Evolutionary conservation across 2,329 filamentous ascomycete genomes (phyloP), one percentile per base, ranked within the genome.

Genomic region (Arthrobotrys entomopaga): DNA sequence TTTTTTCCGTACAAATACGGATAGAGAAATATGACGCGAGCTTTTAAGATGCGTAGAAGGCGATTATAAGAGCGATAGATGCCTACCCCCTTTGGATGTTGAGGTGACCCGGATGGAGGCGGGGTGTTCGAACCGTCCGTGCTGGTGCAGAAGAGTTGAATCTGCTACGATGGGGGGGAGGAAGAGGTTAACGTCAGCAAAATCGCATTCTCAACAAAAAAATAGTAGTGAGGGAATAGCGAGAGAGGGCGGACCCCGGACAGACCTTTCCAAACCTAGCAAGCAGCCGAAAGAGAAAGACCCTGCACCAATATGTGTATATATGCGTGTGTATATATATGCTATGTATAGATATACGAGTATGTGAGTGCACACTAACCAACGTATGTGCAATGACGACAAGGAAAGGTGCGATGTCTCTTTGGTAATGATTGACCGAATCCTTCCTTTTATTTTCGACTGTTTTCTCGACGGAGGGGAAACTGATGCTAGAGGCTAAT

Each of bases 131-230:
- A 46, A 49, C 48, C 40, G 16, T n/a, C 46, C n/a, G 46, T 13
- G 19, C 11, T 52, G 20, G 43, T 22, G 40, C 8, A n/a, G 19
- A 26, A 65, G 54, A 50, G 20, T 24, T 15, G 40, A 46, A 5
- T 46, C 16, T 13, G 16, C 42, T 46, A 13, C 42, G 42, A 42
- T 60, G 13, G 13, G 16, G 13, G 29, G n/a, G 58, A 40, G 22
- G 38, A 40, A 61, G 65, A 57, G 57, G 65, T 70, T 58, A 70
- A 70, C 65, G 65, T 70, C 65, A 70, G 65, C 65, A 64, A 69
- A 63, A 49, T 57, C 65, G 65, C 56, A 56, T 70, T 56, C 65
- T 70, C 65, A 70, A 70, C 65, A 70, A 64, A 69, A 61, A 61
- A 54, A 26, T 19, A 50, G 22, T 19, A n/a, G 42, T n/a, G 42